Conservation (phyloP, 1,139 yeast species). For the Kodamaea sp. region DNA sequence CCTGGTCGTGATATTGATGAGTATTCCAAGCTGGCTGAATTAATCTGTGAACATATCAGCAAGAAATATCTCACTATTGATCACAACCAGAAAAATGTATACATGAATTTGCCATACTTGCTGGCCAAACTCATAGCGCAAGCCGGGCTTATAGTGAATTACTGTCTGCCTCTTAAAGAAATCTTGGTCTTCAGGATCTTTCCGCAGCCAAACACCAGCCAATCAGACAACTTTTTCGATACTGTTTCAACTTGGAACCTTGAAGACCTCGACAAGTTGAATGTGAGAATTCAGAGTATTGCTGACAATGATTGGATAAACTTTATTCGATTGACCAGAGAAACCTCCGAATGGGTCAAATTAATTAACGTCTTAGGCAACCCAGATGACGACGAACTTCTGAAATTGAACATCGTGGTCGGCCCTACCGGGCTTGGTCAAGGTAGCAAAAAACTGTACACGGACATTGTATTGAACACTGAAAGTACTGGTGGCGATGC, state of each 20-base stretch:
- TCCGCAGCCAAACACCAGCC: conserved; percentile 1
- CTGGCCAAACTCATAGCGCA: conserved; percentile 2
- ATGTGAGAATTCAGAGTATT: neutral
- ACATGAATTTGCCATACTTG: conserved; percentile 6
- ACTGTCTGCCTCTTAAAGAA: conserved; percentile 1
- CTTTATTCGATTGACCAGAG: conserved; percentile 16
- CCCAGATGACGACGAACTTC: neutral
- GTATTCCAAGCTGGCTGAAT: neutral
- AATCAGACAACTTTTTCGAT: conserved; percentile 2
- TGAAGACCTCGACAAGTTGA: neutral
- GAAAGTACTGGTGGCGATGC: neutral
- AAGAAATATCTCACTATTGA: neutral
- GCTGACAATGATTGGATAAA: conserved; percentile 16
- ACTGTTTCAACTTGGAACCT: neutral
- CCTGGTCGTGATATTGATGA: neutral
- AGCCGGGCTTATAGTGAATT: conserved; percentile 5
- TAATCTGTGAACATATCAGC: neutral
- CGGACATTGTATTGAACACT: neutral
- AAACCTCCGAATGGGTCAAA: conserved; percentile 16
- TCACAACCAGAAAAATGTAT: neutral
- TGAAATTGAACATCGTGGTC: conserved; percentile 3
- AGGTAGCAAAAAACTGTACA: too few species aligned
- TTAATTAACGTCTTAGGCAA: conserved; percentile 27
- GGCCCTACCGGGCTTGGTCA: too few species aligned
- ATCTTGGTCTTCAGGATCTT: conserved; percentile 1